Conservation (phyloP, 2,329 filamentous ascomycete genomes). For the Penicillium sclerotiorum region DNA sequence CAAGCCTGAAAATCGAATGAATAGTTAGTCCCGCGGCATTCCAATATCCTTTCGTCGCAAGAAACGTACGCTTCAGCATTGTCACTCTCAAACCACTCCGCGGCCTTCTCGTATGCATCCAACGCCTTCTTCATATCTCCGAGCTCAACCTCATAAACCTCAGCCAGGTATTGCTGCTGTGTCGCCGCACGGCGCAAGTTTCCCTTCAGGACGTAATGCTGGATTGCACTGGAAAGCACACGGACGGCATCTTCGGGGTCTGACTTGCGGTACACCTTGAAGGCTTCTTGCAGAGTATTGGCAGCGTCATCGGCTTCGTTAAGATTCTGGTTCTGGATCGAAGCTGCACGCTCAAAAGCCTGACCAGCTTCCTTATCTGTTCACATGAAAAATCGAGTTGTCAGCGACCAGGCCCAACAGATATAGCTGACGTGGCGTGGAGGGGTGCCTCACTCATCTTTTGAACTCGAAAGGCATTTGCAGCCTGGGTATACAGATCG, state of each 20-base stretch:
- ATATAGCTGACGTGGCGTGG: slow-evolving; percentile 1
- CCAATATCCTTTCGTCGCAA: neutral
- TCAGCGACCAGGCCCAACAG: slow-evolving; percentile 3
- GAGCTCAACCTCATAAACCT: slow-evolving; percentile 81
- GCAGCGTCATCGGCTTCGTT: slow-evolving; percentile 93
- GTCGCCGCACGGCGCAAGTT: slow-evolving; percentile 90
- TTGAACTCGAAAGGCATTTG: slow-evolving; percentile 88
- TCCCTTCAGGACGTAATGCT: slow-evolving; percentile 83
- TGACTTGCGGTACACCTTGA: slow-evolving; percentile 89
- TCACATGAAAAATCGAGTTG: neutral
- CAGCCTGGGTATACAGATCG: slow-evolving; percentile 84
- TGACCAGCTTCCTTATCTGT: slow-evolving; percentile 81
- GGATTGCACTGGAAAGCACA: slow-evolving; percentile 76
- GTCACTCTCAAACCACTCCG: slow-evolving; percentile 85
- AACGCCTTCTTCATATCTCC: slow-evolving; percentile 77
- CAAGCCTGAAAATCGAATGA: slow-evolving; percentile 59
- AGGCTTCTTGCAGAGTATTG: slow-evolving; percentile 84
- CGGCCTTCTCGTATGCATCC: slow-evolving; percentile 81
- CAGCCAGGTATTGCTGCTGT: slow-evolving; percentile 85
- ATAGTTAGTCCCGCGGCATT: neutral
- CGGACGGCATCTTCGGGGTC: slow-evolving; percentile 80
- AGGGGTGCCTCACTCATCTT: slow-evolving; percentile 65
- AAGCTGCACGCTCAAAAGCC: slow-evolving; percentile 83
- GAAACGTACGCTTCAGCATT: slow-evolving; percentile 71
- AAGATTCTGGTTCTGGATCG: slow-evolving; percentile 75